A percentile compares a stretch with the other conserved stretches of the same genome.
Conservation (phyloP, 2,329 filamentous ascomycete species). For the Penicillium capsulatum region DNA sequence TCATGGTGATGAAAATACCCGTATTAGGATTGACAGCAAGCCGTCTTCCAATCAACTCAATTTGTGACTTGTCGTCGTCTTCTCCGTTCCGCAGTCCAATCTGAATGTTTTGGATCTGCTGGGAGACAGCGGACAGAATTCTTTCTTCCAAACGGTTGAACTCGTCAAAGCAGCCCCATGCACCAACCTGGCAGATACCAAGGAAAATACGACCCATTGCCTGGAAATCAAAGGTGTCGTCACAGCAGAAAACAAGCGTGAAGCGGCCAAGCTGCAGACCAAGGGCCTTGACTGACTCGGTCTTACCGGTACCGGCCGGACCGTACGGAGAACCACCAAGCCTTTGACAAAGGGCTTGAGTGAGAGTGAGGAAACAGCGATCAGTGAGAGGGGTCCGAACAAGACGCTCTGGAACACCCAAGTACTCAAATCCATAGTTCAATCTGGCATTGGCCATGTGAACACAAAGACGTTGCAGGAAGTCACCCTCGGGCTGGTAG, state of each 20-base stretch:
- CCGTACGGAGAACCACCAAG: slow-evolving; percentile 96
- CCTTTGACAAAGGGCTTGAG: slow-evolving; percentile 89
- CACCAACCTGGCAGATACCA: slow-evolving; percentile 97
- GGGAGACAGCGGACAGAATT: slow-evolving; percentile 94
- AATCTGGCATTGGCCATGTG: slow-evolving; percentile 96
- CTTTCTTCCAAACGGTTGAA: slow-evolving; percentile 99
- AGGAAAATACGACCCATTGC: slow-evolving; percentile 99
- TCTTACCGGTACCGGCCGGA: slow-evolving; percentile 96
- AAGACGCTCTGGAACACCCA: slow-evolving; percentile 92
- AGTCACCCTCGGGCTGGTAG: slow-evolving; percentile 76
- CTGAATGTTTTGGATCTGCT: slow-evolving; percentile 99
- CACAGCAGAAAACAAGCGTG: slow-evolving; percentile 98
- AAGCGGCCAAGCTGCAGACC: slow-evolving; percentile 95
- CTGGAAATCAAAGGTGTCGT: slow-evolving; percentile 99
- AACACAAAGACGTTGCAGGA: slow-evolving; percentile 75
- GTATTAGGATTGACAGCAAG: slow-evolving; percentile 87
- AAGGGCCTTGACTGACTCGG: slow-evolving; percentile 96
- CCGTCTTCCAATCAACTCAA: slow-evolving; percentile 89
- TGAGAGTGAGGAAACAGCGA: slow-evolving; percentile 95
- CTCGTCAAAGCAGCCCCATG: slow-evolving; percentile 99
- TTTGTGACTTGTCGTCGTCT: slow-evolving; percentile 78
- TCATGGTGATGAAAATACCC: slow-evolving; percentile 99
- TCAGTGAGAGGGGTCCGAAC: slow-evolving; percentile 96
- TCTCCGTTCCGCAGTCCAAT: slow-evolving; percentile 82
- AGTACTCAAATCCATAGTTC: slow-evolving; percentile 95